Evolutionary conservation across 2,329 filamentous ascomycete genomes (phyloP).

Genomic region (Plectosphaerella plurivora): DNA sequence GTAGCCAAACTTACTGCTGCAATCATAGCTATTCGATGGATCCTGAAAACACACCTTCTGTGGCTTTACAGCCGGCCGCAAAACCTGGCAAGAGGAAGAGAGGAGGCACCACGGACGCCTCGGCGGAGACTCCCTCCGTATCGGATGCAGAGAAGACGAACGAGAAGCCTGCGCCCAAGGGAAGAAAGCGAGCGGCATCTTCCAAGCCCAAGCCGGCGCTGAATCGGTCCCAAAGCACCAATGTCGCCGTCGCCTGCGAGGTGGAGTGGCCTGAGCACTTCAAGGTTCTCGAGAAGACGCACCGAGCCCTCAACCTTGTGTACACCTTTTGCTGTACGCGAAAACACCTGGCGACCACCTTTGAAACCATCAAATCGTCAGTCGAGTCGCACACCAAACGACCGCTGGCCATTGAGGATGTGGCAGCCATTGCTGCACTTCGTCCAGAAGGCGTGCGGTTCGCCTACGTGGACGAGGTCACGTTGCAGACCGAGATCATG

Average conservation of each 20-base stretch:
- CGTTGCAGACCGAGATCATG: conserved; percentile 74
- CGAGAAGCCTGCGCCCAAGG: not conserved
- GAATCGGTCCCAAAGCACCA: conserved; percentile 6
- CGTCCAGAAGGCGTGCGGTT: conserved; percentile 78
- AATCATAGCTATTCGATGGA: too few relatives aligned
- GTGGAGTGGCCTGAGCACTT: conserved; percentile 71
- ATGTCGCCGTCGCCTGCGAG: conserved; percentile 21
- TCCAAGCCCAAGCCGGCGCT: conserved; percentile 11
- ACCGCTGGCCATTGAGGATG: conserved; percentile 67
- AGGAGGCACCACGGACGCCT: too few relatives aligned
- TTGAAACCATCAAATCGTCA: conserved; percentile 78
- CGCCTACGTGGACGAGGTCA: conserved; percentile 78
- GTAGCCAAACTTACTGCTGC: too few relatives aligned
- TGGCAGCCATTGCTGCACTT: conserved; percentile 75
- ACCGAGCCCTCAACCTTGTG: conserved; percentile 84
- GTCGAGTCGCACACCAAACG: conserved; percentile 80
- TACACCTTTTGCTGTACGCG: conserved; percentile 93
- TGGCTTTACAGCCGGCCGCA: too few relatives aligned
- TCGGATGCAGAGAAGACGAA: not conserved
- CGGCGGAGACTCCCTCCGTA: too few relatives aligned
- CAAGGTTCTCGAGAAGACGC: conserved; percentile 66
- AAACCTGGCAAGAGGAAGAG: too few relatives aligned
- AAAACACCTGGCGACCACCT: conserved; percentile 87
- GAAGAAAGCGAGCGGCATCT: conserved; percentile 3
- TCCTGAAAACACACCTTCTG: too few relatives aligned